Conservation (phyloP, 257 asterid genomes). For the Fraxinus quadrangulata region DNA sequence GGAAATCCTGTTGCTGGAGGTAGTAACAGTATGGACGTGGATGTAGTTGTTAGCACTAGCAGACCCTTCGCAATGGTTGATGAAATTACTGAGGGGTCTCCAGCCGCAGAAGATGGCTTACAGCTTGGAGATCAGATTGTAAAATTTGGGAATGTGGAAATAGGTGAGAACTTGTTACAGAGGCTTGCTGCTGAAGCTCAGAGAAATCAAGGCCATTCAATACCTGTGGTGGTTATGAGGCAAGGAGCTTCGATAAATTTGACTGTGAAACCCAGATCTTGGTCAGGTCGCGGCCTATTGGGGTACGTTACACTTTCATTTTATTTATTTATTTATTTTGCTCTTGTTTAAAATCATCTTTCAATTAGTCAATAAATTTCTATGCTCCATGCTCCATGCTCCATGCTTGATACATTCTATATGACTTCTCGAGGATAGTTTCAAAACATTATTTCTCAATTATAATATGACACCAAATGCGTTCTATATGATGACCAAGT, state of each 20-base stretch:
- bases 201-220: conserved; percentile 52
- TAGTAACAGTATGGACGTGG: conserved; percentile 58
- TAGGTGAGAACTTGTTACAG: conserved; percentile 65
- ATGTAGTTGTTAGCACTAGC: conserved; percentile 51
- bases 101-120: conserved; percentile 94
- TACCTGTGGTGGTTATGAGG: conserved; percentile 70
- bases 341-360: conserved; percentile 10
- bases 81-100: conserved; percentile 85
- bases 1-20: conserved; percentile 30
- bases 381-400: not conserved
- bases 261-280: conserved; percentile 74
- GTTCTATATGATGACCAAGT: not conserved
- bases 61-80: conserved; percentile 87
- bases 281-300: conserved; percentile 90
- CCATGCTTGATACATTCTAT: not conserved
- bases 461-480: not conserved
- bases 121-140: conserved; percentile 95
- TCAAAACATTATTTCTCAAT: not conserved
- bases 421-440: conserved; percentile 5
- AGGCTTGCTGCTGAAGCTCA: conserved; percentile 83
- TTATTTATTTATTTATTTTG: not conserved
- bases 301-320: conserved; percentile 51
- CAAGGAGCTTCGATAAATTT: conserved; percentile 63
- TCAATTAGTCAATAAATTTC: not conserved
- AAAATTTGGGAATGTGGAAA: conserved; percentile 79